These are phyloP conservation scores for Calendula officinalis DNA, from an alignment of 129 eudicot genomes.

Conservation along the genomic window DNA sequence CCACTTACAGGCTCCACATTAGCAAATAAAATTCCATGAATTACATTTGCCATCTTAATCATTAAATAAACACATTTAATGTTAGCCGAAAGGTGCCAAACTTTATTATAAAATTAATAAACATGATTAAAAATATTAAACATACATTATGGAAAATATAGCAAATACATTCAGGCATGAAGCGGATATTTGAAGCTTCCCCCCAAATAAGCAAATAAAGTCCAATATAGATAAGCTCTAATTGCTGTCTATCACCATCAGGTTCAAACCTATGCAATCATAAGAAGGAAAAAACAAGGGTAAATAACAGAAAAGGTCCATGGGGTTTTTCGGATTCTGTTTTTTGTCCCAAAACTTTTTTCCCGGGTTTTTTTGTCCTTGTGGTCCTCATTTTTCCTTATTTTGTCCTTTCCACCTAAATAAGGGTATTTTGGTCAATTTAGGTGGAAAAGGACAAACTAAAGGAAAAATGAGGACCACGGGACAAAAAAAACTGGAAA, in stretches of 20 bases:
- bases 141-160: slow-evolving; percentile 94
- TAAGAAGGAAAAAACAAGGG: not conserved
- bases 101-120: slow-evolving; percentile 3
- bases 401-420: too few relatives aligned
- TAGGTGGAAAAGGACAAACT: not conserved
- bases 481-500: too few relatives aligned
- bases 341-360: too few relatives aligned
- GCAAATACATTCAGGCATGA: slow-evolving; percentile 99
- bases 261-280: slow-evolving; percentile 49
- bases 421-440: not conserved
- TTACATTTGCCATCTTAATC: slow-evolving; percentile 75
- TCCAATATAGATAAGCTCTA: slow-evolving; percentile 89
- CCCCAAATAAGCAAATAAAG: slow-evolving; percentile 99
- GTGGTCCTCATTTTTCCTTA: too few relatives aligned
- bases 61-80: slow-evolving; percentile 11
- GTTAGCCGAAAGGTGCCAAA: slow-evolving; percentile 1
- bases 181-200: slow-evolving; percentile 98
- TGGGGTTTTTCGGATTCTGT: too few relatives aligned
- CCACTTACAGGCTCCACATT: slow-evolving; percentile 73
- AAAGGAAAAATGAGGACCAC: too few relatives aligned
- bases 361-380: too few relatives aligned
- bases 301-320: too few relatives aligned
- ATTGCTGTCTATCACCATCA: slow-evolving; percentile 59
- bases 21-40: slow-evolving; percentile 71
- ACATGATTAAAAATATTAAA: slow-evolving; percentile 8